Conservation (phyloP, 129 eudicot species). For the Lonicera japonica region DNA sequence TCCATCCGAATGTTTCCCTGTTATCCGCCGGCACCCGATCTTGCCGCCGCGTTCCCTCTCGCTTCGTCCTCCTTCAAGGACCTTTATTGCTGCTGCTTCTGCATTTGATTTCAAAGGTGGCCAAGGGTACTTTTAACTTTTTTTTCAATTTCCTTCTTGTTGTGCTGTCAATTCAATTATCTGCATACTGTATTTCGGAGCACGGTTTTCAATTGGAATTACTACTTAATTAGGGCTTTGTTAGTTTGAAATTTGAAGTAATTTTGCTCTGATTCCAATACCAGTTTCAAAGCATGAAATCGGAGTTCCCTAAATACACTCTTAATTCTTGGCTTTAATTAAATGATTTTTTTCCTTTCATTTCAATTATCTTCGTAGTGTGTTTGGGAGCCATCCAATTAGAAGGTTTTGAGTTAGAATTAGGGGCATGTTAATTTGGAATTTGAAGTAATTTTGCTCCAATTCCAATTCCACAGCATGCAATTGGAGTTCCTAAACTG, state of each 20-base stretch:
- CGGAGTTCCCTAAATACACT: too few species aligned
- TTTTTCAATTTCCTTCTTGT: neutral
- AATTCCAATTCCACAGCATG: neutral
- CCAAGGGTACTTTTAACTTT: slow-evolving; percentile 44
- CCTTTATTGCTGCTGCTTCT: slow-evolving; percentile 23
- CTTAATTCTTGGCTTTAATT: too few species aligned
- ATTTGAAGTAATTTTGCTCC: neutral
- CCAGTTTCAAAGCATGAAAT: neutral
- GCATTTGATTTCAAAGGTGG: slow-evolving; percentile 50
- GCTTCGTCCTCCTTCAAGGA: slow-evolving; percentile 23
- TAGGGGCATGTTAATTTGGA: neutral
- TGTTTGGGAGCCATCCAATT: too few species aligned
- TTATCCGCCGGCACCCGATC: slow-evolving; percentile 8
- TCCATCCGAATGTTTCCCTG: slow-evolving; percentile 16
- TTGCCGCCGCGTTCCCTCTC: slow-evolving; percentile 12
- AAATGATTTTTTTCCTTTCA: too few species aligned
- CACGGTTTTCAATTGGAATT: neutral
- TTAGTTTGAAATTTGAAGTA: neutral
- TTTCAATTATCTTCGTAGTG: too few species aligned
- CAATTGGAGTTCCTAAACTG: too few species aligned
- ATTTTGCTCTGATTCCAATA: neutral
- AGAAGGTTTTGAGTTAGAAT: too few species aligned
- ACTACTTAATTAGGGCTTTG: too few species aligned
- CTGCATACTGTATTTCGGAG: neutral
- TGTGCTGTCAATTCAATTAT: neutral